Evolutionary conservation across 192 early-diverging fungal species (phyloP).

Genomic region (Entomortierella beljakovae): DNA sequence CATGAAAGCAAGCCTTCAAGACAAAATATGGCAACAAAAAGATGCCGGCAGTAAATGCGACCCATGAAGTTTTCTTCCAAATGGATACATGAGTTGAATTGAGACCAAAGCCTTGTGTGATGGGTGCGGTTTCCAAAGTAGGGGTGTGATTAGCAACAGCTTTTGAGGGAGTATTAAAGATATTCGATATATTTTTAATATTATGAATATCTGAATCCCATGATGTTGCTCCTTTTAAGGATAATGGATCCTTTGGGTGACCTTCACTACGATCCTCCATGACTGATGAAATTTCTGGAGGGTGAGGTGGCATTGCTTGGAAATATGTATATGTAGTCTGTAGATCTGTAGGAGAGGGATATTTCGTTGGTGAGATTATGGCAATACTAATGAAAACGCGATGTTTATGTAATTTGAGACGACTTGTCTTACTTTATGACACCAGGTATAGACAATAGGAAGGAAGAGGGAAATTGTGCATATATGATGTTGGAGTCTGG

Average conservation of each 20-base stretch:
- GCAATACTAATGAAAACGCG: too few species aligned
- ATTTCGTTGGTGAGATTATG: too few species aligned
- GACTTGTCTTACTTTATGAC: too few species aligned
- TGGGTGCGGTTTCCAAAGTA: background rate
- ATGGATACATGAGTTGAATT: slow-evolving; percentile 34
- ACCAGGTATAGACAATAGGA: background rate
- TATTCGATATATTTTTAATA: background rate
- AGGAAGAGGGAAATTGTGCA: too few species aligned
- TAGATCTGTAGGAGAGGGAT: too few species aligned
- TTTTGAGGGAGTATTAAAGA: too few species aligned
- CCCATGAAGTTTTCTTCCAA: slow-evolving; percentile 44
- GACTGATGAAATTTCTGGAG: slow-evolving; percentile 15
- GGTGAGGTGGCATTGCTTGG: slow-evolving; percentile 31
- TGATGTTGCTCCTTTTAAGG: background rate
- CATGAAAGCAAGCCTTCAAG: slow-evolving; percentile 49
- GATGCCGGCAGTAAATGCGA: slow-evolving; percentile 29
- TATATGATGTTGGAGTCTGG: too few species aligned
- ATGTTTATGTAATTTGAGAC: background rate
- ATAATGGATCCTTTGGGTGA: slow-evolving; percentile 14
- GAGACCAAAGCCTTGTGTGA: slow-evolving; percentile 24
- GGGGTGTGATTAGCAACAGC: background rate
- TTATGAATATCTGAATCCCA: background rate
- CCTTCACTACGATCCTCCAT: background rate
- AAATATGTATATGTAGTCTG: too few species aligned
- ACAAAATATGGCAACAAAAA: slow-evolving; percentile 40